Evolutionary conservation across 805 yeast species (phyloP).

Genomic region (Naumovozyma dairenensis): DNA sequence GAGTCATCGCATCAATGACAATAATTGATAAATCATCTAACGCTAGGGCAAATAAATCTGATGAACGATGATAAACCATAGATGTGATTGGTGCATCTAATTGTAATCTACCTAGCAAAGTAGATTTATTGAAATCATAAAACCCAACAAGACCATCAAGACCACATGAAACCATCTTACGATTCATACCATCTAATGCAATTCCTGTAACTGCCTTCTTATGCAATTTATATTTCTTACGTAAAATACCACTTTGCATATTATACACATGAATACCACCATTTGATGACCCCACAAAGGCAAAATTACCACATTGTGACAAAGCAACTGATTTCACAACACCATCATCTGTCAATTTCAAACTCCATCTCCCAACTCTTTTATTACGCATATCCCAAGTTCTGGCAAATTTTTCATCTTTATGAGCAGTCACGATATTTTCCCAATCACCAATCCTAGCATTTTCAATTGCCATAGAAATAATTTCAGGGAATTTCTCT

Average conservation of each 20-base stretch:
- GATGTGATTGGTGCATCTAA: slow-evolving; percentile 71
- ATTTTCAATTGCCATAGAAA: slow-evolving; percentile 58
- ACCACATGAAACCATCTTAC: slow-evolving; percentile 77
- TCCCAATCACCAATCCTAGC: slow-evolving; percentile 89
- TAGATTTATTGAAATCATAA: slow-evolving; percentile 69
- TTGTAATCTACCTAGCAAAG: slow-evolving; percentile 53
- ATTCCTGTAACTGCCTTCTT: slow-evolving; percentile 81
- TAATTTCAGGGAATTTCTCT: slow-evolving; percentile 71
- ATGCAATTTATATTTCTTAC: slow-evolving; percentile 62
- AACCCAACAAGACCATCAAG: slow-evolving; percentile 85
- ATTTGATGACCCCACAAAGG: slow-evolving; percentile 73
- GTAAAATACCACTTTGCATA: slow-evolving; percentile 78
- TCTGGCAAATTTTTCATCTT: slow-evolving; percentile 71
- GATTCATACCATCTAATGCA: slow-evolving; percentile 82
- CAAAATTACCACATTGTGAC: slow-evolving; percentile 94
- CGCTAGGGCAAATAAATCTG: slow-evolving; percentile 77
- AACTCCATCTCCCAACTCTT: slow-evolving; percentile 64
- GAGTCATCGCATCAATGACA: slow-evolving; percentile 73
- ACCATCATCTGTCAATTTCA: slow-evolving; percentile 71
- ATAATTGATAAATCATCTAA: slow-evolving; percentile 80
- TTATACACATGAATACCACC: slow-evolving; percentile 85
- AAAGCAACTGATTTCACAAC: slow-evolving; percentile 64
- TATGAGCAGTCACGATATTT: slow-evolving; percentile 80
- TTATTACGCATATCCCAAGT: slow-evolving; percentile 81
- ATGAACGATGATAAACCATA: slow-evolving; percentile 66